Percentiles rank a stretch among this genome's conserved stretches.
Evolutionary conservation across 441 rosid species (phyloP).

Genomic region (Biscutella auriculata): DNA sequence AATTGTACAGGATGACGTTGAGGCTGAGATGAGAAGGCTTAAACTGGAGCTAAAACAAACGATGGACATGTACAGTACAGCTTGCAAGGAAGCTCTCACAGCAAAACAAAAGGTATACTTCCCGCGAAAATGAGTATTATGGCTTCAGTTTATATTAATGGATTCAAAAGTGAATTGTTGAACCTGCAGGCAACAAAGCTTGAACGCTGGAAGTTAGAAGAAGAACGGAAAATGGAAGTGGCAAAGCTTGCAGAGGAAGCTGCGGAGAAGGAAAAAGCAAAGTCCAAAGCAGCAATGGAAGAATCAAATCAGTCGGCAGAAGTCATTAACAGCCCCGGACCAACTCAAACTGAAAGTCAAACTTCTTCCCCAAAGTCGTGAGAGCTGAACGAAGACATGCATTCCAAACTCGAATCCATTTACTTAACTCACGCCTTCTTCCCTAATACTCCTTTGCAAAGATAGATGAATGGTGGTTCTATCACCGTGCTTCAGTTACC

Average conservation of each 20-base stretch:
- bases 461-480: slow-evolving; percentile 4
- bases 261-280: slow-evolving; percentile 80
- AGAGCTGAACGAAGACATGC: slow-evolving; percentile 8
- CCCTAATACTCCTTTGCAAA: slow-evolving; percentile 8
- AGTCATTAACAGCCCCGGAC: slow-evolving; percentile 19
- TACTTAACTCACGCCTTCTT: slow-evolving; percentile 1
- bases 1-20: slow-evolving; percentile 81
- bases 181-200: slow-evolving; percentile 61
- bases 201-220: slow-evolving; percentile 71
- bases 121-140: too few relatives aligned
- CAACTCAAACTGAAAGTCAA: slow-evolving; percentile 19
- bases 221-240: slow-evolving; percentile 62
- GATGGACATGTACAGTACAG: slow-evolving; percentile 87
- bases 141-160: too few relatives aligned
- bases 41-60: slow-evolving; percentile 87
- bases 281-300: slow-evolving; percentile 70
- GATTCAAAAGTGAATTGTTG: too few relatives aligned
- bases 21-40: slow-evolving; percentile 93
- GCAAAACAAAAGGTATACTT: slow-evolving; percentile 80
- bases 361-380: slow-evolving; percentile 17
- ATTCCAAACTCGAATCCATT: slow-evolving; percentile 1
- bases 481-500: background rate
- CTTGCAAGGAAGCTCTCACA: slow-evolving; percentile 91
- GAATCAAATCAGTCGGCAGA: slow-evolving; percentile 25
- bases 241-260: slow-evolving; percentile 74